Evolutionary conservation across 176 grass and related monocot species (phyloP).

Genomic region (maize (Zea mays)): DNA sequence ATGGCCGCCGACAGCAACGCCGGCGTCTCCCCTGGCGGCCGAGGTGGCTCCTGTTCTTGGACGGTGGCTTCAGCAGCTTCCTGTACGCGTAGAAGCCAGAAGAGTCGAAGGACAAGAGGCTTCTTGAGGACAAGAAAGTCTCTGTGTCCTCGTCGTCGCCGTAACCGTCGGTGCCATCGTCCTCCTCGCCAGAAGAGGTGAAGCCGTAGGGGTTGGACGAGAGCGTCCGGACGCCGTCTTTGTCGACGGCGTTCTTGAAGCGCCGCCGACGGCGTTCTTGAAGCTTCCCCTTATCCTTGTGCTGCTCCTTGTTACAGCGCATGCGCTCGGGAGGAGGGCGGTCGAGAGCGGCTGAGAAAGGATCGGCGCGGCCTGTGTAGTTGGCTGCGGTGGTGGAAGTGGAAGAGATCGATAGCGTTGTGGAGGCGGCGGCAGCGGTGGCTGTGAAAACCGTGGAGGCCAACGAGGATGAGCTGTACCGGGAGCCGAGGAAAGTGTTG

Average conservation of each 20-base stretch:
- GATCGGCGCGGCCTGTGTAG: background rate
- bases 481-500: conserved; percentile 45
- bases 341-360: conserved; percentile 34
- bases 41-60: background rate
- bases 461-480: conserved; percentile 57
- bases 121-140: conserved; percentile 71
- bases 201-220: conserved; percentile 63
- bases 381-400: background rate
- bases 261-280: background rate
- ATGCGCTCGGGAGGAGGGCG: background rate
- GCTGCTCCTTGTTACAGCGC: background rate
- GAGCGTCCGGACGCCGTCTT: conserved; percentile 11
- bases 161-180: background rate
- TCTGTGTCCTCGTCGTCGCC: conserved; percentile 44
- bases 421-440: background rate
- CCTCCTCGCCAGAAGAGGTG: conserved; percentile 46
- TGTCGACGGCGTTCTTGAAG: conserved; percentile 13
- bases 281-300: background rate
- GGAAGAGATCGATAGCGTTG: conserved; percentile 18
- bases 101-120: conserved; percentile 64
- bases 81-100: conserved; percentile 58
- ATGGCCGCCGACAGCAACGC: background rate
- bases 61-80: background rate
- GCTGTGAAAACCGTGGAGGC: conserved; percentile 32
- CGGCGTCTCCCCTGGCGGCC: background rate